A percentile compares a stretch with the other conserved stretches of the same genome.
These are phyloP conservation scores for Salmacisia buchloeana DNA, from an alignment of 1,284 basidiomycete species.

Conservation along the genomic window DNA sequence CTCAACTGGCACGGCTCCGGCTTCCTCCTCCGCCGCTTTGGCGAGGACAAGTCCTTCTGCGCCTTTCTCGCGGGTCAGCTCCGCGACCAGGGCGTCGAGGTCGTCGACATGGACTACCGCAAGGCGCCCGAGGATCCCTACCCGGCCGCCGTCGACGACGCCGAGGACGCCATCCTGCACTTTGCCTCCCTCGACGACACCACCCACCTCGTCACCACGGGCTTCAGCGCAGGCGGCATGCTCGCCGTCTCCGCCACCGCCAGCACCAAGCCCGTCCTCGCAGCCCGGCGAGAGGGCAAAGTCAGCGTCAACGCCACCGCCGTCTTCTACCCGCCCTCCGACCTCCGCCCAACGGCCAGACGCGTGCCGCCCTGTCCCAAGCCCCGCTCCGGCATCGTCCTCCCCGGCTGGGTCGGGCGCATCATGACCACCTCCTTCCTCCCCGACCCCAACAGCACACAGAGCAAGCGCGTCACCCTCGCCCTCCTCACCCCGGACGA, in stretches of 20 bases:
- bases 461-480: not conserved
- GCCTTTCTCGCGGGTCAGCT: not conserved
- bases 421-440: not conserved
- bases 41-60: not conserved
- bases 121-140: conserved; percentile 3
- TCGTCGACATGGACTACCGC: conserved; percentile 1
- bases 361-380: not conserved
- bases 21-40: not conserved
- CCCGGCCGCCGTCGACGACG: not conserved
- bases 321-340: not conserved
- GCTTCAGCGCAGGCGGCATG: not conserved
- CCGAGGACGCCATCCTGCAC: conserved; percentile 1
- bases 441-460: not conserved
- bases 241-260: not conserved
- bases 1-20: conserved; percentile 4
- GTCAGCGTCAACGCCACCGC: not conserved
- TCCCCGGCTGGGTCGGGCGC: not conserved
- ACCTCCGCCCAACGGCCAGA: not conserved
- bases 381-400: not conserved
- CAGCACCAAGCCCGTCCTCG: not conserved
- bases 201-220: not conserved
- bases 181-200: not conserved
- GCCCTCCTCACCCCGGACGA: not conserved
- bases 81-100: not conserved
- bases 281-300: no score